Base-by-base conservation (phyloP, 306 rosid species). In the Fragaria vesca region DNA sequence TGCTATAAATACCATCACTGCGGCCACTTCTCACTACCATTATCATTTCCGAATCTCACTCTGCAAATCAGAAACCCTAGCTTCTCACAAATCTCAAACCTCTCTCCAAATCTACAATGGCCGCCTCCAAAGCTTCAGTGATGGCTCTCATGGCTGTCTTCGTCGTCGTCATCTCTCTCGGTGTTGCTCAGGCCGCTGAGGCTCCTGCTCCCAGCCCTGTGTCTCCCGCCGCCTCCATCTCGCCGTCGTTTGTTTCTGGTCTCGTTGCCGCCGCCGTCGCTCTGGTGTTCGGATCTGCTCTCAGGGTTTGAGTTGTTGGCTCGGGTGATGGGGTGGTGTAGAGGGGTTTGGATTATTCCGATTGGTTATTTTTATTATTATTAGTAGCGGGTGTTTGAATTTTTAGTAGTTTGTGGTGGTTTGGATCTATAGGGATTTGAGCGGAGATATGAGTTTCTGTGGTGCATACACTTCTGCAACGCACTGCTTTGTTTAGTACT, bases 121-220 rank as follows among this genome's bases (percentile, higher is more conserved):
- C 99, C 60, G 72, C 30, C 82, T 60, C 91, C 0, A 86, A 62
- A 47, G 66, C 79, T 34, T 78, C 83, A 21, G 32, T 88, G 55
- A 51, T 93, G 17, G 80, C 80, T 61, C 62, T 83, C 78, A 52
- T 89, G 84, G 87, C 85, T 12, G 75, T 88, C 8, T n/a, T 85
- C 16, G 24, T 76, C 79, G 66, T 90, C 61, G 81, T 80, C n/a
- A 46, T 90, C 45, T 86, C 89, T 24, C 66, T 74, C 73, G 88
- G 72, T 6, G 66, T 73, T 0, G 86, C 89, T 47, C 83, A 83
- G 12, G 88, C 89, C 0, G 91, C 88, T 0, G 96, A 95, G 0
- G 73, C 93, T 45, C 97, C 97, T 1, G 94, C 99, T n/a, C 98
- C 98, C 0, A 78, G 91, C 58, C 99, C 99, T 1, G 2, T 76